These are phyloP conservation scores for Pseudocercospora pini-densiflorae DNA, from an alignment of 2,329 filamentous ascomycete species.

Conservation along the genomic window DNA sequence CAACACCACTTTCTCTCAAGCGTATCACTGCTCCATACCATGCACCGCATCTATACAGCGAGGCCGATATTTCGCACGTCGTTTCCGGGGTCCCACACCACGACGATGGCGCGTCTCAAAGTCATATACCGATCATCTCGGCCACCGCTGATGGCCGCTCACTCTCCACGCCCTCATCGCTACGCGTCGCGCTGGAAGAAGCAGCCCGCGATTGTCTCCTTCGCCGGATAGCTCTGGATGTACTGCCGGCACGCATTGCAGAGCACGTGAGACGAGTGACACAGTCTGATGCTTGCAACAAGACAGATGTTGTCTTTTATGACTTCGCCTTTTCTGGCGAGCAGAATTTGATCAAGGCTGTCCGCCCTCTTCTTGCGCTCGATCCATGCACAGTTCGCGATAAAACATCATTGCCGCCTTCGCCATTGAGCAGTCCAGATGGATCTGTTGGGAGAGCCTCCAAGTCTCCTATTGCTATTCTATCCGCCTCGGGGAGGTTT, in stretches of 20 bases:
- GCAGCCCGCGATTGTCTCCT: conserved; percentile 18
- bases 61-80: conserved; percentile 20
- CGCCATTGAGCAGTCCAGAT: background rate
- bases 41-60: conserved; percentile 25
- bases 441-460: conserved; percentile 12
- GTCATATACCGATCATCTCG: conserved; percentile 18
- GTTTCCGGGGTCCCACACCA: background rate
- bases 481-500: conserved; percentile 34
- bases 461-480: conserved; percentile 31
- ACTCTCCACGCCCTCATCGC: background rate
- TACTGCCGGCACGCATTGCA: conserved; percentile 14
- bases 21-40: conserved; percentile 28
- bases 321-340: conserved; percentile 14
- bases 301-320: conserved; percentile 9
- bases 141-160: background rate
- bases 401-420: background rate
- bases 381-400: background rate
- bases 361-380: conserved; percentile 9
- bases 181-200: conserved; percentile 15
- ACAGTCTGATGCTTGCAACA: conserved; percentile 1
- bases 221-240: conserved; percentile 14
- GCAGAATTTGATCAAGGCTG: conserved; percentile 7
- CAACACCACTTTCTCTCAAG: conserved; percentile 6
- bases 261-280: background rate
- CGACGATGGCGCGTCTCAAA: background rate